These are phyloP conservation scores for Triangularia verruculosa DNA, from an alignment of 2,329 filamentous ascomycete genomes.

Conservation along the genomic window DNA sequence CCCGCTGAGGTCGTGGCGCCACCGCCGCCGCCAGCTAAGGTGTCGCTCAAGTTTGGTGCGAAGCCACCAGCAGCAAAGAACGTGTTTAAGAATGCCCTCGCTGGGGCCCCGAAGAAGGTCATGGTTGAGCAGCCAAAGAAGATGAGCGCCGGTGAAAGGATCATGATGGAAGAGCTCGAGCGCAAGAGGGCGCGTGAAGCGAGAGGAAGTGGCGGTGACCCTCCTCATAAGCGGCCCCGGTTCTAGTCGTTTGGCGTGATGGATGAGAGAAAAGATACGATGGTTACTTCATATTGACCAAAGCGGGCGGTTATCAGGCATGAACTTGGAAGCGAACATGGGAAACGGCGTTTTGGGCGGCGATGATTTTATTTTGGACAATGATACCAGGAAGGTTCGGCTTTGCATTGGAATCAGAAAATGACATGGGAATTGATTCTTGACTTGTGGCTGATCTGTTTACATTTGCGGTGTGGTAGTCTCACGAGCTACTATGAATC, in stretches of 20 bases:
- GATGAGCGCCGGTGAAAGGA: conserved; percentile 83
- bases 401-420: background rate
- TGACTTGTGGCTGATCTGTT: no score
- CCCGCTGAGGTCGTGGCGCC: conserved; percentile 15
- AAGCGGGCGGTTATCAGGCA: no score
- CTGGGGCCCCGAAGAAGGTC: conserved; percentile 59
- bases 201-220: conserved; percentile 41
- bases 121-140: conserved; percentile 67
- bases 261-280: no score
- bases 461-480: no score
- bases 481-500: no score
- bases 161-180: conserved; percentile 84
- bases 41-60: conserved; percentile 64
- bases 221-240: conserved; percentile 52
- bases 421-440: conserved; percentile 7
- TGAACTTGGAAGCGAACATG: background rate
- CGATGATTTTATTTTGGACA: background rate
- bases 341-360: background rate
- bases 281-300: no score
- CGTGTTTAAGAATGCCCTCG: conserved; percentile 76
- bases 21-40: conserved; percentile 32
- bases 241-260: conserved; percentile 28
- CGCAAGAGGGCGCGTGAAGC: conserved; percentile 58
- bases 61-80: conserved; percentile 68
- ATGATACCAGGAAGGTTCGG: background rate